A percentile compares a stretch with the other conserved stretches of the same genome.
These are phyloP conservation scores for Mortierella sp. DNA, from an alignment of 371 early-diverging fungal genomes.

Conservation along the genomic window DNA sequence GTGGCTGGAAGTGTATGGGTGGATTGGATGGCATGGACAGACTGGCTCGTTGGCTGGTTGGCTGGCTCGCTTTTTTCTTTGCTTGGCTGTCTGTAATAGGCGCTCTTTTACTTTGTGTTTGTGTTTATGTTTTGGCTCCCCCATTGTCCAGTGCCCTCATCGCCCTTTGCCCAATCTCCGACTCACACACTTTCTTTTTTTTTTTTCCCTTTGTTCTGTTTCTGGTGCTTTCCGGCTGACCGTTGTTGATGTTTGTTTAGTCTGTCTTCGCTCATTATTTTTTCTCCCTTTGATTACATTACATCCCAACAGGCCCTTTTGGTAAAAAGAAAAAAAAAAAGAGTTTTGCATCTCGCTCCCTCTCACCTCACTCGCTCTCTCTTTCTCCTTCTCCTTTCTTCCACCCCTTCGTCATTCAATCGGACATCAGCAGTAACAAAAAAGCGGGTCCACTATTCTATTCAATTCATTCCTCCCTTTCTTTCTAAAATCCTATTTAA, in stretches of 20 bases:
- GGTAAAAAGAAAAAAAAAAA: neutral
- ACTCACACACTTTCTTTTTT: slow-evolving; percentile 35
- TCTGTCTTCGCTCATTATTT: no score
- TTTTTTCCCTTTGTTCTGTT: slow-evolving; percentile 26
- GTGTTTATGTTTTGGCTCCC: slow-evolving; percentile 4
- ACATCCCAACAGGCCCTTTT: slow-evolving; percentile 9
- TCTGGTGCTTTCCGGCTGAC: slow-evolving; percentile 37
- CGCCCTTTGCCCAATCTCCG: slow-evolving; percentile 40
- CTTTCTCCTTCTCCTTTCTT: no score
- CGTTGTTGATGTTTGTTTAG: slow-evolving; percentile 26
- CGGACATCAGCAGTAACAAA: slow-evolving; percentile 4
- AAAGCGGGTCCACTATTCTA: slow-evolving; percentile 17
- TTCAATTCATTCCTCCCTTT: slow-evolving; percentile 28
- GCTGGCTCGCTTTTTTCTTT: neutral
- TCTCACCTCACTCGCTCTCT: neutral
- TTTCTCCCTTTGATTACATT: slow-evolving; percentile 2
- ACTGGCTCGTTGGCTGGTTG: slow-evolving; percentile 10
- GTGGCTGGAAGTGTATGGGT: neutral
- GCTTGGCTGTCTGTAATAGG: slow-evolving; percentile 4
- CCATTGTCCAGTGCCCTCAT: slow-evolving; percentile 22
- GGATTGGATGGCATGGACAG: neutral
- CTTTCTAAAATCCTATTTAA: slow-evolving; percentile 38
- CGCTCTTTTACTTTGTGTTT: slow-evolving; percentile 11
- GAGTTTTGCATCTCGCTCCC: slow-evolving; percentile 9
- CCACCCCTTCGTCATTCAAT: neutral